Conservation (phyloP, 2,329 filamentous ascomycete species). For the Biscogniauxia mediterranea region DNA sequence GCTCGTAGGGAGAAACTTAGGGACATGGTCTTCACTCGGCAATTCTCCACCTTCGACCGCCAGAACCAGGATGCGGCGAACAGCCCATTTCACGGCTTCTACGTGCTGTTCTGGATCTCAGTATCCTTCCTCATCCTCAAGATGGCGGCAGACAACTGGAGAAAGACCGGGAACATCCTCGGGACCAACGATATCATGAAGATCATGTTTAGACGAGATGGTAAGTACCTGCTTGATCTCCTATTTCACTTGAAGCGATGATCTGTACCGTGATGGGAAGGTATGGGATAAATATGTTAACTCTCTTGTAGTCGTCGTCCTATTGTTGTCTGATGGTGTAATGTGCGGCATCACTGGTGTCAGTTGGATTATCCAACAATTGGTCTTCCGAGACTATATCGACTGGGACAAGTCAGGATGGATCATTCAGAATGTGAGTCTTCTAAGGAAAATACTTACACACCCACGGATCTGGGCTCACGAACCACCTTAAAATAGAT, state of each 20-base stretch:
- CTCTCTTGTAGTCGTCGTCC: constrained; percentile 42
- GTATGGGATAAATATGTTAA: constrained; percentile 1
- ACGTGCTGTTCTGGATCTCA: constrained; percentile 74
- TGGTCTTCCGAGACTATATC: constrained; percentile 57
- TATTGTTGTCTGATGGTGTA: constrained; percentile 63
- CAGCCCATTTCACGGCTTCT: constrained; percentile 76
- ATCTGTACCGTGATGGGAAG: not conserved
- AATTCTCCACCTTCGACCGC: constrained; percentile 73
- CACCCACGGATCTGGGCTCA: not conserved
- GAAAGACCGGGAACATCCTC: constrained; percentile 64
- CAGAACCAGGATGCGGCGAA: constrained; percentile 64
- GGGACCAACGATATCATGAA: constrained; percentile 71
- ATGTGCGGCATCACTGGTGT: constrained; percentile 67
- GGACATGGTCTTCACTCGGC: constrained; percentile 67
- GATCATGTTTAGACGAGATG: constrained; percentile 59
- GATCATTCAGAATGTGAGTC: constrained; percentile 66
- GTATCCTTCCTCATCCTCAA: constrained; percentile 65
- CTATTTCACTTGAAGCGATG: not conserved
- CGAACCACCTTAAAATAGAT: constrained; percentile 37
- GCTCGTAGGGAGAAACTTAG: constrained; percentile 36
- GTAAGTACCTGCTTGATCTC: constrained; percentile 26
- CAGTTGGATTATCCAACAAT: constrained; percentile 63
- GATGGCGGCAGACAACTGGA: constrained; percentile 67
- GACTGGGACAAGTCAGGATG: constrained; percentile 69
- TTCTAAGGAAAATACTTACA: not conserved